These are phyloP conservation scores for Marsdenia floribunda DNA, from an alignment of 257 asterid species.

Conservation along the genomic window DNA sequence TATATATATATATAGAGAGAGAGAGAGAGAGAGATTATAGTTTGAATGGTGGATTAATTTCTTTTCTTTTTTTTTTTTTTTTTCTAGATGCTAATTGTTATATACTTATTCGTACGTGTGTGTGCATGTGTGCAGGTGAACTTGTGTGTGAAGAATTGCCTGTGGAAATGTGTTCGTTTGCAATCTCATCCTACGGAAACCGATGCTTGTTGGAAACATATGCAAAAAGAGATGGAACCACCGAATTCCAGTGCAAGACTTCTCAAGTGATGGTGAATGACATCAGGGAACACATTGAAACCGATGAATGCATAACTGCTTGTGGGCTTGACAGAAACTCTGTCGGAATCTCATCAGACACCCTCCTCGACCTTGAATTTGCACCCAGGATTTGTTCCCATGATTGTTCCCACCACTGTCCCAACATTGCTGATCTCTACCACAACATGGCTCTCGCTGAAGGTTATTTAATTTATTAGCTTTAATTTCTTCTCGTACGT, in stretches of 20 bases:
- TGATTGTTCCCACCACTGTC: slow-evolving; percentile 30
- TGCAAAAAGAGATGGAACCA: slow-evolving; percentile 14
- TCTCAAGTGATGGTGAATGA: slow-evolving; percentile 19
- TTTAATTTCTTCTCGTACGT: too few relatives aligned
- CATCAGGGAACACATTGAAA: slow-evolving; percentile 21
- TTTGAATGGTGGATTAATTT: not conserved
- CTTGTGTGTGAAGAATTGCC: slow-evolving; percentile 31
- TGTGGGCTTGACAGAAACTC: slow-evolving; percentile 31
- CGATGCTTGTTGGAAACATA: slow-evolving; percentile 35
- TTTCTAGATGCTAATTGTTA: not conserved
- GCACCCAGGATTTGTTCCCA: slow-evolving; percentile 24
- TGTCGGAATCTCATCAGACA: slow-evolving; percentile 35
- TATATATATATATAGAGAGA: too few relatives aligned
- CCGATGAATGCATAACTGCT: slow-evolving; percentile 26
- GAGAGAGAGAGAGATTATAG: too few relatives aligned
- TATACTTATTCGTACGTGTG: too few relatives aligned
- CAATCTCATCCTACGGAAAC: slow-evolving; percentile 26
- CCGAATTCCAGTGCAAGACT: slow-evolving; percentile 25
- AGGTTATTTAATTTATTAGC: slow-evolving; percentile 14
- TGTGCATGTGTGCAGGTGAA: slow-evolving; percentile 17
- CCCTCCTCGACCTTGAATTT: slow-evolving; percentile 19
- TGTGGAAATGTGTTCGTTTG: slow-evolving; percentile 26
- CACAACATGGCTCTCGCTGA: slow-evolving; percentile 34
- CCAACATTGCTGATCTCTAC: slow-evolving; percentile 41
- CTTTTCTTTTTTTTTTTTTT: not conserved